Base-by-base conservation (phyloP, 495 filamentous ascomycete genomes). In the Neurospora sp. region DNA sequence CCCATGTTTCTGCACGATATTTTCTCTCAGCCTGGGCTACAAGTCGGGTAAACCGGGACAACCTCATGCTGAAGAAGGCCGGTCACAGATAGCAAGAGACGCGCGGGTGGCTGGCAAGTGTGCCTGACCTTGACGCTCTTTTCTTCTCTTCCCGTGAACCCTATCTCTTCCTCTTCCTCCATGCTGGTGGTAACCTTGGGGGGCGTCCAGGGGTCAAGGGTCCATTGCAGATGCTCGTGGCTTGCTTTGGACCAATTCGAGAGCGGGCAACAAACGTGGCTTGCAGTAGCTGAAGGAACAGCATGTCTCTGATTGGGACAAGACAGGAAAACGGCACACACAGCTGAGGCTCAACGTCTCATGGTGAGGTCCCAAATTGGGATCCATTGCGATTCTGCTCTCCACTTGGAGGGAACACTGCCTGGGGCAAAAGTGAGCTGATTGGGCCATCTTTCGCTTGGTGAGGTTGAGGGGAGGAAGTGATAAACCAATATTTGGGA, bases 241-340 rank as follows among this genome's bases (percentile, higher is more conserved):
- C 22, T 31, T 27, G 71, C 12, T 69, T 18, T 71, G 39, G 71
- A n/a, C 53, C 65, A 72, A 72, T 53, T 68, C 71, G 53, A 68
- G 65, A n/a, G 39, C 35, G 68, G 68, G 39, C 35, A 69, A 42
- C 69, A 41, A 44, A 27, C 16, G 69, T 27, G 69, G 39, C 53
- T 61, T 61, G 53, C 53, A 61, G 53, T 61, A 61, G 53, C 53
- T 61, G 53, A 61, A 61, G 53, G 53, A 61, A 61, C 53, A 61
- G 22, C 22, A 61, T 61, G 53, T 31, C 27, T 61, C 53, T 61
- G 22, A 61, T 61, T 61, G 53, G 53, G 69, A 46, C 69, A 22
- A 70, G 69, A 27, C 69, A 31, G 20, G 69, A 18, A 46, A 35
- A 70, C 31, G 69, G 39, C 39, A 42, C 69, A 31, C 42, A 35